Base-by-base conservation (phyloP, 768 basidiomycete genomes). In the Collybia sordida region DNA sequence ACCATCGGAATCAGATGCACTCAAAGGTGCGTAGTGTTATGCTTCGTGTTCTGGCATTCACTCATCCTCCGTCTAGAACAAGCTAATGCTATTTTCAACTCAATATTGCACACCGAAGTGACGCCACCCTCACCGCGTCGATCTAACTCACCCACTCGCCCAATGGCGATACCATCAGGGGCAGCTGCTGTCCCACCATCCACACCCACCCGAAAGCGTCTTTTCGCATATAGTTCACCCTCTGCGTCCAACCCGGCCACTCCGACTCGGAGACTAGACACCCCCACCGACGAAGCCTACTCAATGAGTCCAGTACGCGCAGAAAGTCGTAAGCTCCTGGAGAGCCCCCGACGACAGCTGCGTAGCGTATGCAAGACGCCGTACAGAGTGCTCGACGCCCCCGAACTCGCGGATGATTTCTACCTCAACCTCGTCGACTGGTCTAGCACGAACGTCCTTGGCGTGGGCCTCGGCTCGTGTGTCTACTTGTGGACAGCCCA, bases 401-500 rank as follows among this genome's bases (percentile, higher is more conserved):
- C 96, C 0, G 95, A 98, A 48, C 82, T 99, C 11, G 93, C 93
- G 23, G 96, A 98, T 64, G 96, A 99, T 66, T 99, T 98, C 68
- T 98, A 99, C 62, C 86, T 99, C 54, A 98, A 98, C 62, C 79
- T 98, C 9, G 94, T 98, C 19, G 95, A 98, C 55, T 98, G 97
- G 97, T 92, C 90, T 2, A 88, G 86, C 46, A 95, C 91, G 4
- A 98, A 98, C 62, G 86, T 98, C 0, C 83, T 98, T 0, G 95
- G 90, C 3, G 97, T 98, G 6, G 96, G 95, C 2, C 78, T 99
- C 6, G 91, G 88, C 2, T 75, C 86, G 0, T 94, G 92, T 53
- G 96, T 99, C 11, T 99, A 99, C 64, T 83, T 98, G 1, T 99
- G 97, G 97, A 90, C 89, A 6, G 97, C 96, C 6, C 87, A 93